Evolutionary conservation across 345 rosid species (phyloP), one percentile per base, ranked within the genome.

Genomic region (Ceriops zippeliana): DNA sequence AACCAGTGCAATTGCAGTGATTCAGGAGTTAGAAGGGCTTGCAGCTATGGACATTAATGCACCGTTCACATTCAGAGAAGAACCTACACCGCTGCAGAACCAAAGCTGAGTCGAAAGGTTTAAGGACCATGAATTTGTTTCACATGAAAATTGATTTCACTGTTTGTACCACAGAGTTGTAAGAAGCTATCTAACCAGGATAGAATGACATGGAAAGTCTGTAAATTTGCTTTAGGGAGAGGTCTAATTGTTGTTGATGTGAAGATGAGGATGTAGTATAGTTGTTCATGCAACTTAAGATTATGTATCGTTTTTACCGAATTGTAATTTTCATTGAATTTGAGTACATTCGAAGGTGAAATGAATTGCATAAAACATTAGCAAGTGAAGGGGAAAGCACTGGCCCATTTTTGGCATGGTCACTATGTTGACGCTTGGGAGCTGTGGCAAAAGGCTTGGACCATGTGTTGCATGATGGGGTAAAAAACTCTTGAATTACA

Each of bases 1-100:
- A 10, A 15, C 47, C 67, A 66, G 76, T 27, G 84, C 77, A 13
- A 71, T 75, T 16, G 79, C 71, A 17, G 96, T 93, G 7, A 80
- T 88, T 58, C 77, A 80, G 52, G 87, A 88, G 58, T 73, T 95
- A 56, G 96, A 90, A 80, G 89, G 79, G 42, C 86, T 95, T 19
- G 84, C 83, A 6, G 56, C 78, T 1, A 64, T 82, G 75, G 91
- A 86, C 74, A 74, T 81, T 2, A 58, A 57, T 31, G 70, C 66
- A 26, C 80, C 85, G 13, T 61, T 71, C 47, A 70, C 85, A 17
- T 61, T 71, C 47, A 71, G 30, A 7, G 81, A 75, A 66, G 87
- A 78, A 54, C 68, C 62, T 66, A 65, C 61, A 4, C 60, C 47
- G 16, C 35, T 57, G 0, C 72, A 38, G 20, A 9, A 19, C 38